Evolutionary conservation across 73 alveolate genomes (phyloP), one percentile per base, ranked within the genome.

Genomic region (Paramecium primaurelia): DNA sequence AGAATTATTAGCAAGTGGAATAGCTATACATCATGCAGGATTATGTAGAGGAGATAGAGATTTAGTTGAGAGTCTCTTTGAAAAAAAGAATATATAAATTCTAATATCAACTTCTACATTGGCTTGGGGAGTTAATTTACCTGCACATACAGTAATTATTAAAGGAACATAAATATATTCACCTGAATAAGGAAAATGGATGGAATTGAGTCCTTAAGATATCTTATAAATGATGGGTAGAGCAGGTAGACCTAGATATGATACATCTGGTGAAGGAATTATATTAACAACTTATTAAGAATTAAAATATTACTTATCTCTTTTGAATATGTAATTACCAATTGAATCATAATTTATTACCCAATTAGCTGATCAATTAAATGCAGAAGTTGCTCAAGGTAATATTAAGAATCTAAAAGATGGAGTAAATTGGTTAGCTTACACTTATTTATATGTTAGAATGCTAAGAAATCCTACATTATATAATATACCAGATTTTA

Each of bases 11-110:
- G 99, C 99, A 42, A 95, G 90, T 75, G 99, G 99, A 40, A 91
- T 99, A 28, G 99, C 99, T 0, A 97, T 99, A 92, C 99, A 99
- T 93, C 99, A 99, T 93, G 99, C 99, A 25, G 99, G 99, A 26
- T 98, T 99, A 91, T 87, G 99, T 11, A 95, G 98, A 22, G 96
- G 96, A 49, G 99, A 99, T 93, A 96, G 99, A 90, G 95, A 95
- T 92, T 92, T 97, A 83, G 99, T 98, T 14, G 99, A 99, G 95
- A 98, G 97, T 86, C 95, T 98, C 86, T 99, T 98, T 93, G 99
- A 59, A 42, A 37, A 73, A 49, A 88, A 34, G 75, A 37, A 30
- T 44, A n/a, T 71, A 20, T 59, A 88, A 85, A 95, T 97, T 6
- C 95, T 98, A 25, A 98, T 98, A 18, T 95, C 99, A 18, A 98